Evolutionary conservation across 495 filamentous ascomycete genomes (phyloP), one percentile per base, ranked within the genome.

Genomic region (Podospora pseudoanserina): DNA sequence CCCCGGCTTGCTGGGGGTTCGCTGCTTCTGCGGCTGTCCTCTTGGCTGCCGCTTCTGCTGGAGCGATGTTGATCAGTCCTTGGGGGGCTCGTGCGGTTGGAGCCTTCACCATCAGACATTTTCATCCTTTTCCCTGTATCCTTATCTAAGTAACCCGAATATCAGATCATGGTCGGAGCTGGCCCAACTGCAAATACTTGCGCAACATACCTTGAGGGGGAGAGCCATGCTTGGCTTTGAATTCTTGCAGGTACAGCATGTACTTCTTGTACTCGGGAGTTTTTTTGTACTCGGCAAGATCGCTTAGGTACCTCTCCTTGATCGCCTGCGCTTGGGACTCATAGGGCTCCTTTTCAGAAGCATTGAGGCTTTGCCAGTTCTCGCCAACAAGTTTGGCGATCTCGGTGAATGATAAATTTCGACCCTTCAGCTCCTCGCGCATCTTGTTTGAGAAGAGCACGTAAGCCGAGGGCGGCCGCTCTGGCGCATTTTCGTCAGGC

Each of bases 361-460:
- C 81, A 13, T 83, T 78, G 5, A 93, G 78, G 58, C 85, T 86
- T 73, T 93, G 91, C 91, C 91, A 93, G 70, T 89, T 84, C 73
- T 92, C 91, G 18, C 91, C 91, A 3, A 93, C 91, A 5, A 90
- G 82, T 74, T 93, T 93, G 15, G 91, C 91, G 68, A 93, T 93
- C 66, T 92, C 91, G 9, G 91, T 91, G 75, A 93, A 93, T 7
- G 88, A 89, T 60, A 92, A 72, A 65, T 89, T 89, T 62, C 89
- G 87, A 5, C 86, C 89, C 72, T 90, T 91, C 27, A 93, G 78
- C 53, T 88, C 85, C 66, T 93, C 91, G 66, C 91, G 84, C 77
- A 92, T 88, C 74, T 90, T 89, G 75, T 93, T 93, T 4, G 91
- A 92, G 74, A 93, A 93, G 65, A 93, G 87, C 26, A 93, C 91